Conservation (phyloP, 2,329 filamentous ascomycete genomes). For the Exophiala xenobiotica region DNA sequence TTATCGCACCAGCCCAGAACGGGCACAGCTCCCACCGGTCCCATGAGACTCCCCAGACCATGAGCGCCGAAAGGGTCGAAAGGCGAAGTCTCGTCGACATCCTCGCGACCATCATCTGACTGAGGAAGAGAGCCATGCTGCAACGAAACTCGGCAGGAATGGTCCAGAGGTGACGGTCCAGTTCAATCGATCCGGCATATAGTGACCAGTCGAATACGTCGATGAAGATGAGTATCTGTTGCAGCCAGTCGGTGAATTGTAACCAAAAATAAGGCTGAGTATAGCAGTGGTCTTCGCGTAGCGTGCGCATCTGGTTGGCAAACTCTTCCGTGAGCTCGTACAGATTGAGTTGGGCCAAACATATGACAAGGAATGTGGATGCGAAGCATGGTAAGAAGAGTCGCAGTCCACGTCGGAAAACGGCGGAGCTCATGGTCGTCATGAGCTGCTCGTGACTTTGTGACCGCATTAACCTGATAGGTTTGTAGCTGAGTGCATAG, state of each 20-base stretch:
- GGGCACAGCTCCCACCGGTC: constrained; percentile 46
- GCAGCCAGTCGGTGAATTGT: constrained; percentile 25
- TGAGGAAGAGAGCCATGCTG: constrained; percentile 35
- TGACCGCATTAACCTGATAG: constrained; percentile 40
- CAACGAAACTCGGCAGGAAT: constrained; percentile 48
- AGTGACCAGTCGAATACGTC: constrained; percentile 29
- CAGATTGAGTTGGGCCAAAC: constrained; percentile 32
- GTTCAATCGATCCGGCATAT: constrained; percentile 26
- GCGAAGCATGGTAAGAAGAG: constrained; percentile 44
- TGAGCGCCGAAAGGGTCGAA: constrained; percentile 10
- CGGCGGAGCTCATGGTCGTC: constrained; percentile 41
- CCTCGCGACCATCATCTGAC: constrained; percentile 18
- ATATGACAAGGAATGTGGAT: constrained; percentile 40
- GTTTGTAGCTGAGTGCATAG: constrained; percentile 48
- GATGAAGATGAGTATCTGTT: constrained; percentile 27
- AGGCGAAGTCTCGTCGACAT: constrained; percentile 17
- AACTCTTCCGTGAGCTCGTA: constrained; percentile 27
- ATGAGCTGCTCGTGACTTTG: constrained; percentile 40
- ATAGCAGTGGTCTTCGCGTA: constrained; percentile 26
- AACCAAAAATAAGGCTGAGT: constrained; percentile 19
- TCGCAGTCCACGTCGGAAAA: constrained; percentile 45
- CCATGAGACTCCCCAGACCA: constrained; percentile 31
- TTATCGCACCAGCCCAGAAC: constrained; percentile 22
- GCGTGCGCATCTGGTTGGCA: constrained; percentile 22
- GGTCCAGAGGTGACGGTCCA: constrained; percentile 47